These are phyloP conservation scores for Corymbia maculata DNA, from an alignment of 345 rosid species.

Conservation along the genomic window DNA sequence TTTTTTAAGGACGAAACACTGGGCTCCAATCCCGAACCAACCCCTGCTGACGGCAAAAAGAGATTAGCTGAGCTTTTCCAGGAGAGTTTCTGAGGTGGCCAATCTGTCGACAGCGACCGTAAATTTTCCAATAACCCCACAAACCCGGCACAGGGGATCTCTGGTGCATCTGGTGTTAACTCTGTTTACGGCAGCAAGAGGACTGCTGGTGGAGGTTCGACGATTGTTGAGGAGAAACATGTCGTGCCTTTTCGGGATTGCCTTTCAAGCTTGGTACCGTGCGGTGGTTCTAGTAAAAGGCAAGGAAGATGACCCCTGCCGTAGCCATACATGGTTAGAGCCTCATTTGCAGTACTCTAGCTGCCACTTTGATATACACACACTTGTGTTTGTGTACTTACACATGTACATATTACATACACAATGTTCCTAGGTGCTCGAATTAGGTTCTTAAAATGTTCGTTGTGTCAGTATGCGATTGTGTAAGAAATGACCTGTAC, in stretches of 20 bases:
- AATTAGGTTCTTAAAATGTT: too few relatives aligned
- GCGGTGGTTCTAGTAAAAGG: conserved; percentile 54
- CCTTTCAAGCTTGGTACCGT: conserved; percentile 62
- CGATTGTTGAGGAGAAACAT: conserved; percentile 9
- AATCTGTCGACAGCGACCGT: not conserved
- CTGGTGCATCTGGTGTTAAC: conserved; percentile 38
- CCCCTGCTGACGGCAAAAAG: conserved; percentile 51
- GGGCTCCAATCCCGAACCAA: conserved; percentile 24
- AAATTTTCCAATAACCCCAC: conserved; percentile 19
- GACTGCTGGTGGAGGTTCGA: conserved; percentile 22
- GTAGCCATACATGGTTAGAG: conserved; percentile 19
- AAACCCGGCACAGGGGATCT: conserved; percentile 27
- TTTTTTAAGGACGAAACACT: conserved; percentile 5
- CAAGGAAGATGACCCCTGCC: conserved; percentile 61
- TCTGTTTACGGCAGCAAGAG: conserved; percentile 45
- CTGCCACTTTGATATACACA: not conserved
- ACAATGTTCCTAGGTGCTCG: too few relatives aligned
- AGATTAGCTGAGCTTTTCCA: conserved; percentile 65
- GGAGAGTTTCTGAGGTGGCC: conserved; percentile 23
- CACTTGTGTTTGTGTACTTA: not conserved
- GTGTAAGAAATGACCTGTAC: too few relatives aligned
- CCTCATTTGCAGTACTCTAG: not conserved
- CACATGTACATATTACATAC: not conserved
- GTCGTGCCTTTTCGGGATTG: conserved; percentile 21
- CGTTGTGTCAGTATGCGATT: too few relatives aligned